A percentile compares a stretch with the other conserved stretches of the same genome.
Conservation (phyloP, 1,139 yeast species). For the Barnettozyma hawaiiensis region DNA sequence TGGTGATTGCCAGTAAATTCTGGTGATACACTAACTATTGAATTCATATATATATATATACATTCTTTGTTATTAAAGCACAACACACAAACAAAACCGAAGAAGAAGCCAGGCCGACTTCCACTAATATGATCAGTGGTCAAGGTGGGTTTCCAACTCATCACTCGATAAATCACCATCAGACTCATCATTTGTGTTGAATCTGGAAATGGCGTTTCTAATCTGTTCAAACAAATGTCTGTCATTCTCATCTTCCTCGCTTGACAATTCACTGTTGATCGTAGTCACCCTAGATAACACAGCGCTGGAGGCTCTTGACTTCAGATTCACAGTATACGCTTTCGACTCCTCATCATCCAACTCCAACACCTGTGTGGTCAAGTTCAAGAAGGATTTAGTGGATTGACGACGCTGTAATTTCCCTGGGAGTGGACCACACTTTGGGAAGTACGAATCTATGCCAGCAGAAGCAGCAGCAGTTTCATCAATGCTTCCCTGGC, state of each 20-base stretch:
- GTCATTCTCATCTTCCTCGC: constrained; percentile 27
- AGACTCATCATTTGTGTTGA: constrained; percentile 35
- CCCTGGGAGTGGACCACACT: constrained; percentile 45
- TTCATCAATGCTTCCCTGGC: constrained; percentile 31
- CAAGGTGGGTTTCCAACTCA: constrained; percentile 48
- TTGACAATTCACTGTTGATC: constrained; percentile 3
- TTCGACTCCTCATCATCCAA: constrained; percentile 54
- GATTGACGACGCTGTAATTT: constrained; percentile 59
- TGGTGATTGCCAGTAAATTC: constrained; percentile 85
- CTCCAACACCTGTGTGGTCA: constrained; percentile 63
- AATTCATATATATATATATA: too few relatives aligned
- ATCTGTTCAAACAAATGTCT: constrained; percentile 44
- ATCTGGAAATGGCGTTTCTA: constrained; percentile 46
- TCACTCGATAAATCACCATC: constrained; percentile 42
- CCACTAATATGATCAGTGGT: background rate
- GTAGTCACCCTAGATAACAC: constrained; percentile 35
- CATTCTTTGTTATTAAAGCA: too few relatives aligned
- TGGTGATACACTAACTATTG: constrained; percentile 34
- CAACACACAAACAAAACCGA: background rate
- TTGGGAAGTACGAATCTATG: constrained; percentile 22
- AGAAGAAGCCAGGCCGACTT: background rate
- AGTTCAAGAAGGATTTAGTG: constrained; percentile 61
- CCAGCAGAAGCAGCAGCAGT: too few relatives aligned
- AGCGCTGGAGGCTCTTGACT: constrained; percentile 19
- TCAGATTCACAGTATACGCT: constrained; percentile 19